Evolutionary conservation across 116 monocot species (phyloP).

Genomic region (Iris pallida): DNA sequence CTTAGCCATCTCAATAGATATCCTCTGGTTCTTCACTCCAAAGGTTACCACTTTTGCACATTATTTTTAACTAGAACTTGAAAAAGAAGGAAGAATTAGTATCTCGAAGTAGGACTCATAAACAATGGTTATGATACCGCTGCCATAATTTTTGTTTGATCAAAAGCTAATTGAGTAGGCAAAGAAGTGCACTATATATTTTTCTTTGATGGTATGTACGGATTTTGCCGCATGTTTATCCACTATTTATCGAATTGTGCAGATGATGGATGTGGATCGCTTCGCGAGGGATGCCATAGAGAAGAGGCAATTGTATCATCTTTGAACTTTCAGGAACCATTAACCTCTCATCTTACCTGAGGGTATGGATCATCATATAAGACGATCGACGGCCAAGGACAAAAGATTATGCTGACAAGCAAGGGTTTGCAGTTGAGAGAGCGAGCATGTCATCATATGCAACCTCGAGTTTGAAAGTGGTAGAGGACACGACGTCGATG

Average conservation of each 20-base stretch:
- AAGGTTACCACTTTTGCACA: too few species aligned
- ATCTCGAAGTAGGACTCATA: too few species aligned
- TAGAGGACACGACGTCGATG: conserved; percentile 89
- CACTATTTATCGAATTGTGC: too few species aligned
- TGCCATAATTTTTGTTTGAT: too few species aligned
- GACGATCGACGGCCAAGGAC: conserved; percentile 89
- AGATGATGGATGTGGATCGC: conserved; percentile 83
- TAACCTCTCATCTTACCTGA: conserved; percentile 40
- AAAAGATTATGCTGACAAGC: conserved; percentile 55
- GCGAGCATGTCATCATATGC: conserved; percentile 87
- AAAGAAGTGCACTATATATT: too few species aligned
- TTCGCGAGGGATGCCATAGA: conserved; percentile 69
- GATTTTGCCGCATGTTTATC: too few species aligned
- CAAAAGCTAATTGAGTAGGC: too few species aligned
- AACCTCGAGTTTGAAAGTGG: conserved; percentile 79
- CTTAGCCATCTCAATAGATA: too few species aligned
- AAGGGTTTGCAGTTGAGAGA: conserved; percentile 77
- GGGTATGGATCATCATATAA: conserved; percentile 82
- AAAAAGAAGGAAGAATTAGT: too few species aligned
- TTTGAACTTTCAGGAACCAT: conserved; percentile 93
- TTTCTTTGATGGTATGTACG: not conserved
- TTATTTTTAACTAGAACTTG: too few species aligned
- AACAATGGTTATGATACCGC: too few species aligned
- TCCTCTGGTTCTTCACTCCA: too few species aligned
- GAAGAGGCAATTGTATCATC: conserved; percentile 87